Percentiles rank a stretch among this genome's conserved stretches.
phyloP scores from a whole-genome alignment of 2,329 filamentous ascomycete species.

The Ilyonectria sp. region DNA sequence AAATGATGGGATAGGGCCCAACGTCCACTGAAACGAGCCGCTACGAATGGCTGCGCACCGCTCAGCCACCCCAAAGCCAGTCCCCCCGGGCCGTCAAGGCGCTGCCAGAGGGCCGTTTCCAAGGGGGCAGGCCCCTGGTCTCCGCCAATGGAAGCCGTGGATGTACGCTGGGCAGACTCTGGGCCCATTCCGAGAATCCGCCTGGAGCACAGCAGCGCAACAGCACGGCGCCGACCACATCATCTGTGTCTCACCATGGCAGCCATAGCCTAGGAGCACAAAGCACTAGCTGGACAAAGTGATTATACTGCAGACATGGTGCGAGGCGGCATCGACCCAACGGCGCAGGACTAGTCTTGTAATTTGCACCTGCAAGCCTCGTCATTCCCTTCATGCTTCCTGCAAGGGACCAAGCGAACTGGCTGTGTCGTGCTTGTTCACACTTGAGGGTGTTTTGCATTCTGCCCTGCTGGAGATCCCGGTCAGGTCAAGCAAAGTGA shows the following conservation, averaged over 20 bases:
- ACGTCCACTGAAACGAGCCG: conserved; percentile 25
- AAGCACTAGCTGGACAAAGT: too few species aligned
- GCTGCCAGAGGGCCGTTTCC: conserved; percentile 7
- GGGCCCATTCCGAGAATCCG: conserved; percentile 18
- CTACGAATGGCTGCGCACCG: conserved; percentile 24
- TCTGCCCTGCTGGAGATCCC: conserved; percentile 18
- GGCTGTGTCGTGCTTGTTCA: conserved; percentile 9
- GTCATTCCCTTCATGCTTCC: not conserved
- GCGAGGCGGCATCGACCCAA: conserved; percentile 20
- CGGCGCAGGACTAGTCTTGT: not conserved
- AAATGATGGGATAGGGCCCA: conserved; percentile 19
- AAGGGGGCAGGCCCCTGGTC: conserved; percentile 1
- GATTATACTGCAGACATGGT: not conserved
- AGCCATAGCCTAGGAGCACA: not conserved
- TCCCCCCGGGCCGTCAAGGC: conserved; percentile 19
- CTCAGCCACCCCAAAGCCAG: conserved; percentile 27
- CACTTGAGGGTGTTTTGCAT: conserved; percentile 8
- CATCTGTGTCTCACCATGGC: conserved; percentile 35
- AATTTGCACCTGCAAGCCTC: not conserved
- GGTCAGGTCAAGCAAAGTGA: conserved; percentile 21
- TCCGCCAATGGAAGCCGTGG: conserved; percentile 4
- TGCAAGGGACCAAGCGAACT: conserved; percentile 4
- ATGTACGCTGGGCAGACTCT: conserved; percentile 8
- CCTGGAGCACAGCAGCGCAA: conserved; percentile 4
- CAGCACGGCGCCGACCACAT: conserved; percentile 20